Conservation (phyloP, 202 grass and related monocot species). For the Setaria italica region DNA sequence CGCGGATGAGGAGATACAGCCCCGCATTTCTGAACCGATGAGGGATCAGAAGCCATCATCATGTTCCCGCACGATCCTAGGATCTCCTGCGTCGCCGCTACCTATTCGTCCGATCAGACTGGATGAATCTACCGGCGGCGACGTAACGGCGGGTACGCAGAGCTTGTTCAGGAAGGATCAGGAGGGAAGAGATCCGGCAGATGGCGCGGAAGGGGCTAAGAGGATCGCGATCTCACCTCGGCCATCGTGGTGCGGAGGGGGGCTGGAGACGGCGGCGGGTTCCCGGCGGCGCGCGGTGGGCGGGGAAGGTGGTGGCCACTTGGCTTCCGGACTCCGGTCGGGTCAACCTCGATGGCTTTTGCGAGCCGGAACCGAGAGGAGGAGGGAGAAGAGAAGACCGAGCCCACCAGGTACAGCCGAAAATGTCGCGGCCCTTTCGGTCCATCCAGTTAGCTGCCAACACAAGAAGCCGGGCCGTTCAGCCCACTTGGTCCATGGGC, state of each 20-base stretch:
- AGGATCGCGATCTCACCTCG: conserved; percentile 37
- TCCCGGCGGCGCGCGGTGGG: not conserved
- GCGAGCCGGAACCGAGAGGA: not conserved
- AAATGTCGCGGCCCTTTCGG: not conserved
- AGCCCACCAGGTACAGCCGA: not conserved
- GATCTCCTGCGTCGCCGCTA: not conserved
- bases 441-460: not conserved
- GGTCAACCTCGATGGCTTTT: conserved; percentile 16
- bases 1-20: not conserved
- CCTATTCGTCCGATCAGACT: not conserved
- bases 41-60: not conserved
- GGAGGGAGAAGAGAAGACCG: not conserved
- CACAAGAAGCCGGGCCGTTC: not conserved
- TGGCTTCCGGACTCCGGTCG: not conserved
- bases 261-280: not conserved
- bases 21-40: not conserved
- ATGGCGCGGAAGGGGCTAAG: not conserved
- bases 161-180: not conserved
- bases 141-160: not conserved
- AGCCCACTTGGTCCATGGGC: not conserved
- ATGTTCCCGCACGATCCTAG: not conserved
- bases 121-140: not conserved
- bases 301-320: not conserved
- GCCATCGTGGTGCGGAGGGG: conserved; percentile 2
- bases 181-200: not conserved